phyloP scores from a whole-genome alignment of 1,139 yeast genomes.

The Debaryomycetaceae sp. region DNA sequence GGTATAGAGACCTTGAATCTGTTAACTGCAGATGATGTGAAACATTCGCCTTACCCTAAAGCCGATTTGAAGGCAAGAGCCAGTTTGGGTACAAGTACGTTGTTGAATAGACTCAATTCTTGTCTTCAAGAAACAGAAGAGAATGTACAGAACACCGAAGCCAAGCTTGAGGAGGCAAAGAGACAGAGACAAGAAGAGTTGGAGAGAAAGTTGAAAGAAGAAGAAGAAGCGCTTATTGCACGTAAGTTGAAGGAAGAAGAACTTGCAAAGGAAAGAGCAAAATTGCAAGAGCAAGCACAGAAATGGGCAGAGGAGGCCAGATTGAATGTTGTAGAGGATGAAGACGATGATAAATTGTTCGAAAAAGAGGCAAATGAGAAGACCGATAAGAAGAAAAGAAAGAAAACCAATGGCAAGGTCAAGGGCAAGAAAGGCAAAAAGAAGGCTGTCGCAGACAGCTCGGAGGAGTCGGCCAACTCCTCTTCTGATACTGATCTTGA shows the following conservation, averaged over 20 bases:
- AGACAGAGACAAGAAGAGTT: slow-evolving; percentile 60
- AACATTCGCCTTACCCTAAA: slow-evolving; percentile 70
- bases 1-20: slow-evolving; percentile 63
- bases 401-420: slow-evolving; percentile 10
- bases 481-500: slow-evolving; percentile 17
- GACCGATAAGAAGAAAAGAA: slow-evolving; percentile 18
- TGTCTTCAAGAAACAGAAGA: slow-evolving; percentile 71
- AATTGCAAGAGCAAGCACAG: slow-evolving; percentile 75
- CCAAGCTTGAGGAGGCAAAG: slow-evolving; percentile 71
- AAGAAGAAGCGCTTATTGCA: slow-evolving; percentile 36
- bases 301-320: slow-evolving; percentile 70
- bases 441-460: slow-evolving; percentile 27
- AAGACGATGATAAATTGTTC: slow-evolving; percentile 31
- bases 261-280: slow-evolving; percentile 64
- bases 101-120: slow-evolving; percentile 67
- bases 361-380: slow-evolving; percentile 25
- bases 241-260: slow-evolving; percentile 47
- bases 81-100: slow-evolving; percentile 73
- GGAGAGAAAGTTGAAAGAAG: slow-evolving; percentile 35
- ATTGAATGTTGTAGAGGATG: slow-evolving; percentile 29
- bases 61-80: slow-evolving; percentile 84
- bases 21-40: slow-evolving; percentile 51
- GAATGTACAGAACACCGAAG: slow-evolving; percentile 55
- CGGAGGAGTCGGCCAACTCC: slow-evolving; percentile 21
- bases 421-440: slow-evolving; percentile 17